Base-by-base conservation (phyloP, 169 alveolate species). In the Cryptosporidium viatorum region DNA sequence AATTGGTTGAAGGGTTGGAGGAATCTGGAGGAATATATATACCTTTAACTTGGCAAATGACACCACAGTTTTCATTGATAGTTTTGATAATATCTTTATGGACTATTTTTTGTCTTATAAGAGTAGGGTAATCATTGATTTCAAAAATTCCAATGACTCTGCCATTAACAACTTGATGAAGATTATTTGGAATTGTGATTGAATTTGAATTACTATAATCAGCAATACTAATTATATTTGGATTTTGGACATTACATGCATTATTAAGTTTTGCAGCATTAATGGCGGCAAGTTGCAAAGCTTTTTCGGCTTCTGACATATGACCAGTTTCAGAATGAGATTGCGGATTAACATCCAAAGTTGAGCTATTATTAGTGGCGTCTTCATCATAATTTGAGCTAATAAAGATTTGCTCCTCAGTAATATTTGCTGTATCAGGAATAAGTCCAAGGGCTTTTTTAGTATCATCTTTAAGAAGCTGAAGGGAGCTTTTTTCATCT, bases 101-200 rank as follows among this genome's bases (percentile, higher is more conserved):
- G 43, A 97, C 95, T 33, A 96, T 89, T 86, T 94, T 95, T 84
- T 84, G 91, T 37, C 98, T 93, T 10, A 96, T 98, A 65, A 91
- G 86, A 43, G 95, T 96, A n/a, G 98, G 97, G 85, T 94, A 96
- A 84, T 95, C 96, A 93, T 96, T 96, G 74, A 96, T 96, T 75
- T 94, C 97, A 69, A 96, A 94, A 41, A 95, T 98, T 74, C 95
- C 98, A 50, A 94, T 92, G 41, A 94, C 92, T 35, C 95, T 94
- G 71, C 96, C 96, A 45, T 65, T 58, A 18, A 80, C 51, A 39
- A 80, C 73, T 62, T 80, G 89, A 39, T 80, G 89, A 37, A 65
- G 51, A 48, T 80, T 80, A 48, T 41, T 80, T 6, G 89, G 75
- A 21, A 62, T 37, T 6, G 51, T 58, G 21, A 43, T 67, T 5